phyloP scores from a whole-genome alignment of 208 protist species.

The Trypanosoma theileri region DNA sequence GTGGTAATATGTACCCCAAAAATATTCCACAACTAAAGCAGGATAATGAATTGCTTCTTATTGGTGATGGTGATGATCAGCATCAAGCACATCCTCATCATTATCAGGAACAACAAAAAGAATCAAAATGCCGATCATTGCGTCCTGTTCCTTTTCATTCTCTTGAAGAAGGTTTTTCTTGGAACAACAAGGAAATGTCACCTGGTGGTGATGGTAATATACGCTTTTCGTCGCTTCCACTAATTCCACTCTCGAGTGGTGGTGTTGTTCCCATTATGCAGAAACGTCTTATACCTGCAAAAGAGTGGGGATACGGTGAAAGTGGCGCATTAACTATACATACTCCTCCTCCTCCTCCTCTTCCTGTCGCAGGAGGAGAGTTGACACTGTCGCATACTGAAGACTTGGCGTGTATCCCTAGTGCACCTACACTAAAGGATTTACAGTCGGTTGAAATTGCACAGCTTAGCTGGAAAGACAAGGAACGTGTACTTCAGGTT shows the following conservation, averaged over 20 bases:
- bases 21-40: constrained; percentile 48
- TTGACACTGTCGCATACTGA: constrained; percentile 2
- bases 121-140: no score
- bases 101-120: no score
- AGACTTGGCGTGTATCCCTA: constrained; percentile 36
- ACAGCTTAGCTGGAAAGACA: constrained; percentile 81
- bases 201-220: no score
- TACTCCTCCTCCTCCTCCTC: not conserved
- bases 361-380: not conserved
- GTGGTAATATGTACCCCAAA: constrained; percentile 30
- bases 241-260: constrained; percentile 13
- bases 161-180: no score
- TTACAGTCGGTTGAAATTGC: constrained; percentile 70
- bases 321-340: not conserved
- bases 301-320: not conserved
- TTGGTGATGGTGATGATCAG: constrained; percentile 22
- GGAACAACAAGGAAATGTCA: not conserved
- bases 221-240: not conserved
- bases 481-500: constrained; percentile 84
- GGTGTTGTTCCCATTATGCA: not conserved
- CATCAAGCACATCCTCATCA: no score
- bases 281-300: constrained; percentile 14
- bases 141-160: no score
- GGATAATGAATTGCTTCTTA: constrained; percentile 36
- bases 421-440: constrained; percentile 48